These are phyloP conservation scores for Acanthamoeba culbertsoni DNA, from an alignment of 208 protist genomes.

Conservation along the genomic window DNA sequence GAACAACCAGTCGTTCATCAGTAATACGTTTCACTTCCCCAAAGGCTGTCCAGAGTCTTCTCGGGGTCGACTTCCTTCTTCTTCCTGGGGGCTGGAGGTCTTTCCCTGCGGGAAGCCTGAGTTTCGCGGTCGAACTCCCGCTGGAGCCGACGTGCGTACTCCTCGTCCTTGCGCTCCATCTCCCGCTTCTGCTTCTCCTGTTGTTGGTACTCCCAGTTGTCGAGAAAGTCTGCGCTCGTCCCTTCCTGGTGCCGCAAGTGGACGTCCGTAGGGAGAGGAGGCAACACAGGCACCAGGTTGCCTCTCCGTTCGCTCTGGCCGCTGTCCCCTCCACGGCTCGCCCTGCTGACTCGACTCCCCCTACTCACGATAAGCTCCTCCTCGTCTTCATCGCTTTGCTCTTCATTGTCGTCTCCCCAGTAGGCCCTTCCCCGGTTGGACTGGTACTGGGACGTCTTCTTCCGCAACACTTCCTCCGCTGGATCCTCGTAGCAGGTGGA, in stretches of 20 bases:
- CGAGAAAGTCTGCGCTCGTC: not conserved
- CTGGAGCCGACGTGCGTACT: not conserved
- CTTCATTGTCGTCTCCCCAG: too few relatives aligned
- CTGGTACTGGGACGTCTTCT: not conserved
- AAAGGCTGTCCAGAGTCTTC: not conserved
- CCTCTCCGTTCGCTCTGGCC: not conserved
- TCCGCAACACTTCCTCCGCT: not conserved
- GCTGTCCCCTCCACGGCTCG: too few relatives aligned
- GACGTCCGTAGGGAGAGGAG: not conserved
- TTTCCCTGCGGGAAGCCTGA: not conserved
- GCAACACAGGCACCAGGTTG: conserved; percentile 5
- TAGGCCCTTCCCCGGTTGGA: not conserved
- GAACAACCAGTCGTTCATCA: not conserved
- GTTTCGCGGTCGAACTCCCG: not conserved
- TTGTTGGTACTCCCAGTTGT: not conserved
- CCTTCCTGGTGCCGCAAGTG: not conserved
- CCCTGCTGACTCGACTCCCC: too few relatives aligned
- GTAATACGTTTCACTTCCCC: not conserved
- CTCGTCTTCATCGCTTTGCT: too few relatives aligned
- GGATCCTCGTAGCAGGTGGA: not conserved
- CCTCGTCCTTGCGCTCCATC: not conserved
- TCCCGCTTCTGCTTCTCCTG: not conserved
- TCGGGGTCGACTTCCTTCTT: not conserved
- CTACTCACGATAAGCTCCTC: not conserved
- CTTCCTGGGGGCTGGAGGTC: not conserved